These are phyloP conservation scores for Eustoma russellianum DNA, from an alignment of 257 asterid genomes.

Conservation along the genomic window DNA sequence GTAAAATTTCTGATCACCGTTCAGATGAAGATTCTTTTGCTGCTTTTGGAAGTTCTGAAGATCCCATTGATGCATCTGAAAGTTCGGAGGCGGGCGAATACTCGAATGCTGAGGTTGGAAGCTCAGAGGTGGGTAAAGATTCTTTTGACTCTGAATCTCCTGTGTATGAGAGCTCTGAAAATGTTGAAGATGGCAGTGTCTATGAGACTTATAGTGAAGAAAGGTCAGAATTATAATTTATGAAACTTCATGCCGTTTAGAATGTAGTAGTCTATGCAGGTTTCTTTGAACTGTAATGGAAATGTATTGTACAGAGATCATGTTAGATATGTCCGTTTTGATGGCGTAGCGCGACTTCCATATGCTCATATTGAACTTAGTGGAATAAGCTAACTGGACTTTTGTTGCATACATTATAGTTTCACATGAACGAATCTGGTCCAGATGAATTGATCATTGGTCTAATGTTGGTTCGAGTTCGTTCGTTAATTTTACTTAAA, in stretches of 20 bases:
- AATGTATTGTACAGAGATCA: no score
- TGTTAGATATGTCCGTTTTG: no score
- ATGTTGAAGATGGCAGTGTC: constrained; percentile 24
- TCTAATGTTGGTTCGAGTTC: no score
- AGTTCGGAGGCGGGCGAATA: constrained; percentile 18
- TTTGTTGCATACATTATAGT: no score
- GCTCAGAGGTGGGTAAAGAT: constrained; percentile 16
- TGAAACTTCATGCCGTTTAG: constrained; percentile 12
- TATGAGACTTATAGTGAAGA: constrained; percentile 33
- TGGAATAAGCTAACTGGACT: no score
- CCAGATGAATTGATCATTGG: no score
- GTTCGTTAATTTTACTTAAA: no score
- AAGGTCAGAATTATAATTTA: constrained; percentile 36
- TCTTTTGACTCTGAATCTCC: constrained; percentile 12
- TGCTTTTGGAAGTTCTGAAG: constrained; percentile 24
- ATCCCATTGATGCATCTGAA: constrained; percentile 11
- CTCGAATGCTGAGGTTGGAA: constrained; percentile 11
- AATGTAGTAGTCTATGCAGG: neutral
- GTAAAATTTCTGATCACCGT: constrained; percentile 16
- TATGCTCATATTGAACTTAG: no score
- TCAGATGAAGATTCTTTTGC: constrained; percentile 18
- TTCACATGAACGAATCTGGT: no score
- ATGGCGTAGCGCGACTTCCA: no score
- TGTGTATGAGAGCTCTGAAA: constrained; percentile 13
- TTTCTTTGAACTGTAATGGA: no score